A percentile compares a stretch with the other conserved stretches of the same genome.
Conservation (phyloP, 2,329 filamentous ascomycete species). For the Fusarium torulosum region DNA sequence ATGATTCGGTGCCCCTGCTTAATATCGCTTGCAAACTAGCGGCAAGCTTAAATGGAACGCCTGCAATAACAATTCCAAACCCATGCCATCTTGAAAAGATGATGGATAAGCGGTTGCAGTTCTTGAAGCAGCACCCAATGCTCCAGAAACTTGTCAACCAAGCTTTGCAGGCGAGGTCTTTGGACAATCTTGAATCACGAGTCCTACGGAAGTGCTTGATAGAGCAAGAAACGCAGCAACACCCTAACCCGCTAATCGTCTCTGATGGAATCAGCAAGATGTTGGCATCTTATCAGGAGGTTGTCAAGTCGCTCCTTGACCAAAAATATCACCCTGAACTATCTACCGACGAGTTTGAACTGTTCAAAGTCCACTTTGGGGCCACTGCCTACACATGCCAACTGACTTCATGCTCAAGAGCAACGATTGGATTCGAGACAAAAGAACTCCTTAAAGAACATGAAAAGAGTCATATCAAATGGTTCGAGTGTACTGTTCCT, state of each 20-base stretch:
- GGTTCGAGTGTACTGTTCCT: not conserved
- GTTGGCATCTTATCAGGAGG: constrained; percentile 16
- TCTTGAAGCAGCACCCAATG: not conserved
- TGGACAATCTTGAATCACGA: constrained; percentile 4
- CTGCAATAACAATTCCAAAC: rapidly evolving
- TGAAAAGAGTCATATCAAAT: constrained; percentile 17
- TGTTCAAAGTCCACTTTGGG: constrained; percentile 18
- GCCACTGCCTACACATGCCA: constrained; percentile 16
- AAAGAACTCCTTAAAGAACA: not conserved
- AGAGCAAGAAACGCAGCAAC: rapidly evolving
- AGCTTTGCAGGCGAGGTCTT: constrained; percentile 14
- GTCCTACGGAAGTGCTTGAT: not conserved
- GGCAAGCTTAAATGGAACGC: not conserved
- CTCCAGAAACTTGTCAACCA: constrained; percentile 1
- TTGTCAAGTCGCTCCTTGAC: not conserved
- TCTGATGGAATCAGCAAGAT: not conserved
- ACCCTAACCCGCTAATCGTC: rapidly evolving
- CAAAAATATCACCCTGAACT: not conserved
- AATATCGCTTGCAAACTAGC: constrained; percentile 5
- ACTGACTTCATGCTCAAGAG: constrained; percentile 1
- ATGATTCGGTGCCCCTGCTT: not conserved
- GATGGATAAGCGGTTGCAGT: not conserved
- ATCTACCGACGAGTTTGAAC: constrained; percentile 4
- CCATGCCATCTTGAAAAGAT: rapidly evolving
- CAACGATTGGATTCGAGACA: constrained; percentile 12